Evolutionary conservation across 805 yeast species (phyloP).

Genomic region (Zygosaccharomyces rouxii): DNA sequence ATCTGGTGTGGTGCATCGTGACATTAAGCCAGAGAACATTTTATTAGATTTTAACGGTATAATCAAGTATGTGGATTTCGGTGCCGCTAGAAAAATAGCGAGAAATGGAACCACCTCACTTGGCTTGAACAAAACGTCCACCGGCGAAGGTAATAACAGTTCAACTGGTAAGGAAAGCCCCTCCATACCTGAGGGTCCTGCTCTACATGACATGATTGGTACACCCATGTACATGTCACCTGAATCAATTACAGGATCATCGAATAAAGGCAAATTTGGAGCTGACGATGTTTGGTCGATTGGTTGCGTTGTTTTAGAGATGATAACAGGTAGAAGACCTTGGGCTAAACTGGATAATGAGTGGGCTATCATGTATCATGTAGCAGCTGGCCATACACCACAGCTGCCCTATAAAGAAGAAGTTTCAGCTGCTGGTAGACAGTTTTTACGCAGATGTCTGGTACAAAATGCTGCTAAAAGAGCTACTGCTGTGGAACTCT

Average conservation of each 20-base stretch:
- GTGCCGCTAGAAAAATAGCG: slow-evolving; percentile 90
- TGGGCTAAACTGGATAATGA: slow-evolving; percentile 96
- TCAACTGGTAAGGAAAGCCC: slow-evolving; percentile 35
- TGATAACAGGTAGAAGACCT: slow-evolving; percentile 95
- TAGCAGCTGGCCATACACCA: slow-evolving; percentile 92
- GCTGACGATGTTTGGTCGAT: slow-evolving; percentile 87
- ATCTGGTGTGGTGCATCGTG: slow-evolving; percentile 93
- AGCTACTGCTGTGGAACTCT: slow-evolving; percentile 75
- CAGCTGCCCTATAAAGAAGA: slow-evolving; percentile 77
- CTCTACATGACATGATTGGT: slow-evolving; percentile 52
- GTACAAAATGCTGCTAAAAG: slow-evolving; percentile 79
- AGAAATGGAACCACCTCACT: slow-evolving; percentile 44
- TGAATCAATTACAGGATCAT: slow-evolving; percentile 81
- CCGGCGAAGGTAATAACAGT: slow-evolving; percentile 10
- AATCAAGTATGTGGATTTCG: slow-evolving; percentile 93
- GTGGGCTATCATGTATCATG: slow-evolving; percentile 98
- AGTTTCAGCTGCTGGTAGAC: slow-evolving; percentile 65
- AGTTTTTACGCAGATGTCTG: slow-evolving; percentile 69
- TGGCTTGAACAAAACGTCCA: slow-evolving; percentile 7
- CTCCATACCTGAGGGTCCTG: slow-evolving; percentile 14
- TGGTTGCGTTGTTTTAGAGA: slow-evolving; percentile 93
- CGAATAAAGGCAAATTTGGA: slow-evolving; percentile 38
- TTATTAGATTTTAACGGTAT: slow-evolving; percentile 87
- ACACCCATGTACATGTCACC: slow-evolving; percentile 99
- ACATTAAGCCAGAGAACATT: slow-evolving; percentile 92